Conservation (phyloP, 2,329 filamentous ascomycete genomes). For the Phaeosphaeriaceae sp. region DNA sequence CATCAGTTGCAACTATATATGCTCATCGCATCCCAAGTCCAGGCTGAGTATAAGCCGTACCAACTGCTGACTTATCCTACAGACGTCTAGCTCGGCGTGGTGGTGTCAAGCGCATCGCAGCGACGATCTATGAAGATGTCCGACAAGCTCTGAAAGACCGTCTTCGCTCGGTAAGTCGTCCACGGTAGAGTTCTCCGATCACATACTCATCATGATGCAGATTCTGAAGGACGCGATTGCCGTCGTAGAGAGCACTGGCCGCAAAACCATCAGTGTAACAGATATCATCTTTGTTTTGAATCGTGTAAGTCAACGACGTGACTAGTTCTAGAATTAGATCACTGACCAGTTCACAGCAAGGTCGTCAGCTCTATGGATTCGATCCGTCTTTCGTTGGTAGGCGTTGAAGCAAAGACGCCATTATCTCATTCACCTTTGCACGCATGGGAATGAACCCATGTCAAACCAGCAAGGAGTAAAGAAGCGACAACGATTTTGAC, state of each 20-base stretch:
- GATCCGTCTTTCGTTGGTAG: slow-evolving; percentile 19
- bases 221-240: slow-evolving; percentile 32
- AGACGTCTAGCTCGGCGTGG: slow-evolving; percentile 76
- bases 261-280: slow-evolving; percentile 37
- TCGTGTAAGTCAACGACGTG: slow-evolving; percentile 23
- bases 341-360: slow-evolving; percentile 17
- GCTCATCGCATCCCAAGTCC: background rate
- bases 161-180: slow-evolving; percentile 47
- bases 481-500: background rate
- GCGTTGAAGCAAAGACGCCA: background rate
- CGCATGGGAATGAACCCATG: background rate
- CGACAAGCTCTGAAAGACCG: slow-evolving; percentile 60
- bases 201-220: slow-evolving; percentile 10
- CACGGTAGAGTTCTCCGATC: slow-evolving; percentile 1
- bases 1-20: background rate
- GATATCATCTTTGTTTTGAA: slow-evolving; percentile 44
- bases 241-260: slow-evolving; percentile 32
- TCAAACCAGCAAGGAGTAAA: background rate
- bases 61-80: slow-evolving; percentile 11
- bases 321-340: background rate
- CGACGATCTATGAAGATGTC: slow-evolving; percentile 67
- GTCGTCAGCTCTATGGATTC: slow-evolving; percentile 34
- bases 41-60: background rate
- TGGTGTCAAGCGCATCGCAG: slow-evolving; percentile 77
- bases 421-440: background rate